phyloP scores from a whole-genome alignment of 2,329 filamentous ascomycete species.

The Ophiosphaerella narmari region DNA sequence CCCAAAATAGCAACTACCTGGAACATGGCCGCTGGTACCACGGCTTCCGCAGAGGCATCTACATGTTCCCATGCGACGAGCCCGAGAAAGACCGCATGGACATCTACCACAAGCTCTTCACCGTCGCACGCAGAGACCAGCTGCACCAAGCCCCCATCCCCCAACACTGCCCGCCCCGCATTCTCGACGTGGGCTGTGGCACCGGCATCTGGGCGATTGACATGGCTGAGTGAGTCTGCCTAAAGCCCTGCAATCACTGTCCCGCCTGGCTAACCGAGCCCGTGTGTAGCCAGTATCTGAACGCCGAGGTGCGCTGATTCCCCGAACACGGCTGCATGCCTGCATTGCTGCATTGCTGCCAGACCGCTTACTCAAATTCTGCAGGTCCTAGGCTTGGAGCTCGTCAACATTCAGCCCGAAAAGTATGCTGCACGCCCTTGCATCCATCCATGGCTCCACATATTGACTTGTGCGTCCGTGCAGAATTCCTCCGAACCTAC shows the following conservation, averaged over 20 bases:
- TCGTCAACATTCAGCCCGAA: constrained; percentile 65
- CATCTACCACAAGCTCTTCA: constrained; percentile 79
- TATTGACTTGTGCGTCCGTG: constrained; percentile 31
- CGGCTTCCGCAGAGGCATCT: constrained; percentile 68
- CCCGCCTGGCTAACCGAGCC: constrained; percentile 32
- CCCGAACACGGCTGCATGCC: constrained; percentile 8
- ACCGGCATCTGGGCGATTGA: constrained; percentile 92
- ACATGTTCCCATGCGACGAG: constrained; percentile 78
- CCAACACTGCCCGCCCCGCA: constrained; percentile 50
- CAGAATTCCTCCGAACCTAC: constrained; percentile 73
- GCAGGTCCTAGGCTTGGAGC: constrained; percentile 63
- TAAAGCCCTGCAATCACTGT: constrained; percentile 19
- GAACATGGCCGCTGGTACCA: constrained; percentile 75
- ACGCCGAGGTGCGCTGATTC: constrained; percentile 54
- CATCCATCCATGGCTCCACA: constrained; percentile 41
- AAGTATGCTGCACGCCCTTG: constrained; percentile 52
- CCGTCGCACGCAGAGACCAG: constrained; percentile 62
- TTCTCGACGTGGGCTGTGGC: constrained; percentile 76
- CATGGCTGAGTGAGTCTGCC: constrained; percentile 70
- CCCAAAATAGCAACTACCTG: constrained; percentile 53
- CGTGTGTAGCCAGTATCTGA: constrained; percentile 55
- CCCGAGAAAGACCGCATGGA: constrained; percentile 78
- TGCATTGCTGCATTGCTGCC: constrained; percentile 7
- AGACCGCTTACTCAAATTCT: constrained; percentile 31
- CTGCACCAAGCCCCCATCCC: constrained; percentile 52